Base-by-base conservation (phyloP, 1,139 yeast genomes). In the Lizanozyma gosingica region DNA sequence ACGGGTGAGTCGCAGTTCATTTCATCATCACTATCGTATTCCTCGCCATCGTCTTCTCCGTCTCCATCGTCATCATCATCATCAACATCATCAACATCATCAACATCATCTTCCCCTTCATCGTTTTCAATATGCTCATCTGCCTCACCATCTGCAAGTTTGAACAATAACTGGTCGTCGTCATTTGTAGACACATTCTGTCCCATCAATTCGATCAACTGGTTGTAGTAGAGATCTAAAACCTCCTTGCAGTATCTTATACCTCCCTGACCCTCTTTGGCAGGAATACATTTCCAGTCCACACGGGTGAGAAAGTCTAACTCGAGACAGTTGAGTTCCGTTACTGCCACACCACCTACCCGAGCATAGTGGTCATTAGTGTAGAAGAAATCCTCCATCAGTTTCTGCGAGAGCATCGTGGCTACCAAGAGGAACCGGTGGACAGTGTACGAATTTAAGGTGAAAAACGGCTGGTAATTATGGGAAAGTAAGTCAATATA, bases 281-380 rank as follows among this genome's bases (percentile, higher is more conserved):
- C 63, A 0, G 76, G 75, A 22, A 70, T 58, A 41, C 72, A 65
- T 43, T 63, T 69, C 78, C 94, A 92, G 47, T 81, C 80, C 11
- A 92, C 92, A 47, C 92, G 67, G 38, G 77, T 76, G 41, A 92
- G 70, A 53, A 92, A 88, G 60, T 92, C 97, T 42, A 84, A 79
- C 56, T 92, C 98, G 37, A 92, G 67, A 44, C 92, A 73, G 58
- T 92, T 92, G 48, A 92, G 67, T 58, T 92, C 98, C 44, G 82
- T 74, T 36, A 83, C 67, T 34, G 92, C 87, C 4, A 92, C 83
- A 47, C 98, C 98, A 1, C 98, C 98, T 15, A 92, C 97, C 56
- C 85, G 84, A 9, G 97, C 95, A 56, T 92, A 92, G 59, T 90
- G 97, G 34, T 83, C 76, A 58, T 90, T 92, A 4, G 97, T 88